Evolutionary conservation across 768 basidiomycete genomes (phyloP), one percentile per base, ranked within the genome.

Genomic region (Pleurotus tuber-regium): DNA sequence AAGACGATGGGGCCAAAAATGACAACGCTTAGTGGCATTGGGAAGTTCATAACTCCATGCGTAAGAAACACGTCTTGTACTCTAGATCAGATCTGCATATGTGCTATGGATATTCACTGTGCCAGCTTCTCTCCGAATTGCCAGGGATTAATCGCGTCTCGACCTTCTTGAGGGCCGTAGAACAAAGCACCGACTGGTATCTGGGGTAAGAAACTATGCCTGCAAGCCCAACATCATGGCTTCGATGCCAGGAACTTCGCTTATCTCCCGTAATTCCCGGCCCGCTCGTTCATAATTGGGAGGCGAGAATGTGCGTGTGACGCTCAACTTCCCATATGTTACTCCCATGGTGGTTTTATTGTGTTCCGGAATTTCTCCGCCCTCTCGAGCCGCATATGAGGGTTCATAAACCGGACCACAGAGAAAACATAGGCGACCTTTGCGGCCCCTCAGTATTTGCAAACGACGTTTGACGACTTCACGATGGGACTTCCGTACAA

Each of bases 341-440:
- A 48, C 41, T 40, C 38, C 29, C 44, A 46, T 30, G 52, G 35
- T 41, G 52, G 52, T 54, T 54, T 55, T 49, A 52, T 53, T 50
- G 18, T 51, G 28, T 54, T 52, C 61, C 66, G 66, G 57, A 53
- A 54, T 61, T 63, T 63, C 56, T 59, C 62, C 68, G 66, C n/a
- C 21, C 21, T 12, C 39, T 50, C 21, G 52, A 41, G 49, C 41
- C 4, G 41, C 7, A 19, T 33, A 24, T 48, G 46, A 16, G 46
- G n/a, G 19, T 48, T 48, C 14, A 48, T 33, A 48, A 48, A 31
- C 43, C 11, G 25, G 19, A 9, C 19, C 2, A 19, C 9, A 42
- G 18, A 21, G n/a, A n/a, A 21, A 42, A 42, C 41, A 24, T 42
- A 42, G 23, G 18, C 23, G 10, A 11, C 8, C 41, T 42, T 25